Conservation (phyloP, 179 eudicot genomes). For the Pouteria campechiana region DNA sequence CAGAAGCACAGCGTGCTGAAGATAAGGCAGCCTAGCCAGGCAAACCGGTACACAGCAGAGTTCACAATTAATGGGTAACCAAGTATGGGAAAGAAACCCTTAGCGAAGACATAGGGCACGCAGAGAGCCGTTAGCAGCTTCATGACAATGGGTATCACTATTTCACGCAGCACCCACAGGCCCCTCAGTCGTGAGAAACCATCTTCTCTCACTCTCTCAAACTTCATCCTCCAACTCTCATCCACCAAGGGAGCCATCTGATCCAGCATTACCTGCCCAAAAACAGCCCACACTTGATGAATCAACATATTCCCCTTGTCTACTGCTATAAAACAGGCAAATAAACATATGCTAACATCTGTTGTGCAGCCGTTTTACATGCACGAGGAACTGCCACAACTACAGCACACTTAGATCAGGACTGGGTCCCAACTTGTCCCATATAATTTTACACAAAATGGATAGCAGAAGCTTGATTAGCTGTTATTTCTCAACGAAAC, state of each 20-base stretch:
- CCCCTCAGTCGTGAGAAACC: slow-evolving; percentile 91
- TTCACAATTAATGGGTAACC: slow-evolving; percentile 84
- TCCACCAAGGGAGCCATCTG: slow-evolving; percentile 90
- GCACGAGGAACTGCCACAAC: too few relatives aligned
- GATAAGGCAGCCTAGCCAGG: slow-evolving; percentile 88
- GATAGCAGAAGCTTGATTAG: too few relatives aligned
- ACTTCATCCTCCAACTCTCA: slow-evolving; percentile 79
- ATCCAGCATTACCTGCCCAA: slow-evolving; percentile 76
- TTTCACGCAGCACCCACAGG: slow-evolving; percentile 86
- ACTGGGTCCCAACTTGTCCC: too few relatives aligned
- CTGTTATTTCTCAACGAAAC: too few relatives aligned
- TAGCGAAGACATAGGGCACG: slow-evolving; percentile 87
- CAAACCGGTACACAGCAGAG: slow-evolving; percentile 91
- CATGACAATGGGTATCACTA: slow-evolving; percentile 70
- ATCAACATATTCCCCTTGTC: too few relatives aligned
- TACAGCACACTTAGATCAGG: too few relatives aligned
- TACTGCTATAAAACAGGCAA: too few relatives aligned
- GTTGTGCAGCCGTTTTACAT: too few relatives aligned
- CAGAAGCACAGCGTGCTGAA: slow-evolving; percentile 63
- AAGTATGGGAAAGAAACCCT: slow-evolving; percentile 79
- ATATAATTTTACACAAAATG: too few relatives aligned
- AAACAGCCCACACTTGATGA: too few relatives aligned
- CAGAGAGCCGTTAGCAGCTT: slow-evolving; percentile 88
- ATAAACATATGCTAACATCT: too few relatives aligned
- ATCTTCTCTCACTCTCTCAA: slow-evolving; percentile 88